Evolutionary conservation across 768 basidiomycete species (phyloP).

Genomic region (Psilocybe tampanensis): DNA sequence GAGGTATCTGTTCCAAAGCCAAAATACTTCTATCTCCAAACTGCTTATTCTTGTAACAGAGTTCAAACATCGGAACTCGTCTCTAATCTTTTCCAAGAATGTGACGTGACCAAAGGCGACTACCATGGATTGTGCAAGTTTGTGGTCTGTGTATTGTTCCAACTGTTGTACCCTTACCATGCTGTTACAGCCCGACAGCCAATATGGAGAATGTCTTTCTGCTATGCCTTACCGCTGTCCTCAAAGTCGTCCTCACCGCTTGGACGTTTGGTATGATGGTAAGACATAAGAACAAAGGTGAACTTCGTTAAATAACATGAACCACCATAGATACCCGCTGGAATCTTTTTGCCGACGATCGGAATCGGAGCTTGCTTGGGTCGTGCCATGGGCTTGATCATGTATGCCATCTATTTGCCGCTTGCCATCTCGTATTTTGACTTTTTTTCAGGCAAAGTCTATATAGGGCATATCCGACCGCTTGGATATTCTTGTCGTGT

Average conservation of each 20-base stretch:
- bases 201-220: conserved; percentile 71
- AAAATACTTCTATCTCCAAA: not conserved
- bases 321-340: conserved; percentile 62
- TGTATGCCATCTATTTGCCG: conserved; percentile 34
- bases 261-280: conserved; percentile 87
- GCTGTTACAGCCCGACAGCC: conserved; percentile 58
- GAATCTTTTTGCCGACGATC: conserved; percentile 78
- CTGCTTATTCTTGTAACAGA: conserved; percentile 31
- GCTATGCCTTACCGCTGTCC: conserved; percentile 58
- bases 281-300: not conserved
- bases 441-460: conserved; percentile 54
- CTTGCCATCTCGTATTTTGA: conserved; percentile 5
- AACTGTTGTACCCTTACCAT: not conserved
- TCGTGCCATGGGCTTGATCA: conserved; percentile 68
- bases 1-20: conserved; percentile 35
- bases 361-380: conserved; percentile 75
- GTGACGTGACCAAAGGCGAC: conserved; percentile 65
- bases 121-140: conserved; percentile 85
- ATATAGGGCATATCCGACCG: conserved; percentile 63
- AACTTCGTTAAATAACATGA: not conserved
- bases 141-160: conserved; percentile 22
- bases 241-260: conserved; percentile 66
- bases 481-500: conserved; percentile 73
- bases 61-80: conserved; percentile 83
- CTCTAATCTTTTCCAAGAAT: conserved; percentile 82